Percentiles rank a stretch among this genome's conserved stretches.
phyloP scores from a whole-genome alignment of 2,329 filamentous ascomycete species.

The Neoscytalidium dimidiatum region DNA sequence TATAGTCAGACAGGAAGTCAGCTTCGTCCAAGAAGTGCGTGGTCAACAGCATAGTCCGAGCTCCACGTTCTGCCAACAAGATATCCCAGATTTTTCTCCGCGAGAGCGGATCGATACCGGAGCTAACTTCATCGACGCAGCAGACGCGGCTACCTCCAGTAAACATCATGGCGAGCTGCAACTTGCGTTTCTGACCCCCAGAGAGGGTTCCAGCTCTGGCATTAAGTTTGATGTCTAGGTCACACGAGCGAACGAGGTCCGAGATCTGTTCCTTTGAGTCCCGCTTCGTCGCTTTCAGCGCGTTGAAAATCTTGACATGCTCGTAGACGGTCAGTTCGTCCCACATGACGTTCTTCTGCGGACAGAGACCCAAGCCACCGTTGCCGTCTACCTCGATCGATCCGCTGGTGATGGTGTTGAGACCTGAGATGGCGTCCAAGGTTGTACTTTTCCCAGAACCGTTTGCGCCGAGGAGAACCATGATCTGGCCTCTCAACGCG shows the following conservation, averaged over 20 bases:
- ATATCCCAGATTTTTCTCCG: constrained; percentile 94
- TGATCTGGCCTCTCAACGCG: constrained; percentile 76
- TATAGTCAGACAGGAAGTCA: constrained; percentile 84
- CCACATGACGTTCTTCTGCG: constrained; percentile 94
- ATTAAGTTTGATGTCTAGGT: constrained; percentile 72
- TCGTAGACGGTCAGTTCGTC: constrained; percentile 83
- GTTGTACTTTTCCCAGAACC: constrained; percentile 90
- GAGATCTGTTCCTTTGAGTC: constrained; percentile 62
- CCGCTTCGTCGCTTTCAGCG: constrained; percentile 67
- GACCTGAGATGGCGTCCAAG: constrained; percentile 81
- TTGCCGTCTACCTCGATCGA: constrained; percentile 75
- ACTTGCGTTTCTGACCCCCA: constrained; percentile 87
- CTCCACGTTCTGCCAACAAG: constrained; percentile 77
- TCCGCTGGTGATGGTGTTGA: constrained; percentile 75
- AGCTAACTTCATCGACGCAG: constrained; percentile 89
- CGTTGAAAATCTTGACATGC: constrained; percentile 82
- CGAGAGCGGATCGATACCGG: constrained; percentile 82
- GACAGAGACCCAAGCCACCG: constrained; percentile 81
- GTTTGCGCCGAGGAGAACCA: constrained; percentile 85
- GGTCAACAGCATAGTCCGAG: constrained; percentile 80
- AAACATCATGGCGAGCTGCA: constrained; percentile 94
- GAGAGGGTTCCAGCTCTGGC: constrained; percentile 77
- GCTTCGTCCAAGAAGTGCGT: constrained; percentile 95
- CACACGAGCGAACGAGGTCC: constrained; percentile 68
- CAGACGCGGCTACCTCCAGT: constrained; percentile 86